Conservation (phyloP, 208 protist species). For the Giardia duodenalis region DNA sequence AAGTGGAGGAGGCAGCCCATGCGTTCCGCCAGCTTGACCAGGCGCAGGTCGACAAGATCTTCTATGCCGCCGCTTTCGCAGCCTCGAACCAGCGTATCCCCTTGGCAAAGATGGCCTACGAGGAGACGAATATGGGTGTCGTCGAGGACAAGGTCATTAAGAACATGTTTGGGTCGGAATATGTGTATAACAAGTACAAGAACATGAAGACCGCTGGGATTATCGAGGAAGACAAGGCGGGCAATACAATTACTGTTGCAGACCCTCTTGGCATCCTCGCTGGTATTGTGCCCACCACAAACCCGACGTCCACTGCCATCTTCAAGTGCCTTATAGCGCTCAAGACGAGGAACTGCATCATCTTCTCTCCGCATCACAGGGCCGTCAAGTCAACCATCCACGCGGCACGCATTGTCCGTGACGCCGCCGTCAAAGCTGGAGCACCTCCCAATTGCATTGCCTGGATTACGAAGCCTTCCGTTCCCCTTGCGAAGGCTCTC, state of each 20-base stretch:
- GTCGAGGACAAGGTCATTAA: constrained; percentile 51
- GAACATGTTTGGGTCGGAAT: constrained; percentile 43
- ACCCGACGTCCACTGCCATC: constrained; percentile 47
- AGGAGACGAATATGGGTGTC: constrained; percentile 44
- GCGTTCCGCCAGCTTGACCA: constrained; percentile 25
- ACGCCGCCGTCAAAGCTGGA: constrained; percentile 36
- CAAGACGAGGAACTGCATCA: constrained; percentile 44
- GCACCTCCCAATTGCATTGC: constrained; percentile 34
- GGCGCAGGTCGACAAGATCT: constrained; percentile 29
- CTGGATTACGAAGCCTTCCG: constrained; percentile 32
- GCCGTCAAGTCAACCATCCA: constrained; percentile 22
- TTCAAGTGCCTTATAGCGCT: constrained; percentile 44
- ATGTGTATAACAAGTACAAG: constrained; percentile 42
- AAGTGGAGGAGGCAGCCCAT: not conserved
- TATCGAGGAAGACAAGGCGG: constrained; percentile 30
- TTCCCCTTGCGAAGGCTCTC: constrained; percentile 12
- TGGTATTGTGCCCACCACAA: constrained; percentile 43
- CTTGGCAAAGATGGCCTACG: constrained; percentile 25
- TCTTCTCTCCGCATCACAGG: constrained; percentile 40
- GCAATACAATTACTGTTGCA: constrained; percentile 34
- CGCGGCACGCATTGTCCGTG: constrained; percentile 31
- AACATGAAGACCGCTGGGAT: constrained; percentile 43
- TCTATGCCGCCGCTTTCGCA: constrained; percentile 23
- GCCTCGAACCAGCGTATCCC: not conserved
- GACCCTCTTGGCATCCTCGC: constrained; percentile 44